Base-by-base conservation (phyloP, 2,329 filamentous ascomycete species). In the Clonostachys solani region DNA sequence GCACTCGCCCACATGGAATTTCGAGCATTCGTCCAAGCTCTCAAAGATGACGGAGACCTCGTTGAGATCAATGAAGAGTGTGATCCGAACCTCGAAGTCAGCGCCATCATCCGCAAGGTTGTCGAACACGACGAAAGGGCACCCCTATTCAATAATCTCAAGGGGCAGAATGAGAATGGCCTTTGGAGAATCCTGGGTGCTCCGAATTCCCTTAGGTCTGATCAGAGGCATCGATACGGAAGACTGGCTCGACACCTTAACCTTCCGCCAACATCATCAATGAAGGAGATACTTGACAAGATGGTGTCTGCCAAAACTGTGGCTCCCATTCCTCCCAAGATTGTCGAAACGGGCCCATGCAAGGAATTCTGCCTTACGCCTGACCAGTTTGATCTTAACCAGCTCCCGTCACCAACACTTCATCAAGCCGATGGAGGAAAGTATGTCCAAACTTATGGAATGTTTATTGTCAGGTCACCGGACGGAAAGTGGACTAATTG, bases 101-200 rank as follows among this genome's bases (percentile, higher is more conserved):
- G 59, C 5, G 75, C 74, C 12, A 75, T 78, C 45, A 71, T 69
- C 5, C 64, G 74, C 5, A 59, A 56, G 15, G 72, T 70, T 9
- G 69, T 64, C 49, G 75, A 79, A 49, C 67, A 58, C 0, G 53
- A 73, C 40, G 67, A 66, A 47, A 73, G 72, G 43, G 74, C 75
- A 2, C 74, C 74, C 0, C 63, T 79, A 1, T 76, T 78, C 63
- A 74, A 77, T 57, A 78, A 77, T 19, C 47, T 78, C 46, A 74
- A 68, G 45, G 74, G 74, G 2, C 57, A 59, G 5, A 54, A 29
- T 29, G 23, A 68, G 33, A 54, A 74, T 37, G 74, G 74, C 9
- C 59, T 78, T 1, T 78, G 61, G 50, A 62, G 73, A 10, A 76
- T 77, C 17, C 62, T 78, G 5, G 74, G 73, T 18, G 67, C 66